Conservation (phyloP, 148 eudicot species). For the Camellia japonica region DNA sequence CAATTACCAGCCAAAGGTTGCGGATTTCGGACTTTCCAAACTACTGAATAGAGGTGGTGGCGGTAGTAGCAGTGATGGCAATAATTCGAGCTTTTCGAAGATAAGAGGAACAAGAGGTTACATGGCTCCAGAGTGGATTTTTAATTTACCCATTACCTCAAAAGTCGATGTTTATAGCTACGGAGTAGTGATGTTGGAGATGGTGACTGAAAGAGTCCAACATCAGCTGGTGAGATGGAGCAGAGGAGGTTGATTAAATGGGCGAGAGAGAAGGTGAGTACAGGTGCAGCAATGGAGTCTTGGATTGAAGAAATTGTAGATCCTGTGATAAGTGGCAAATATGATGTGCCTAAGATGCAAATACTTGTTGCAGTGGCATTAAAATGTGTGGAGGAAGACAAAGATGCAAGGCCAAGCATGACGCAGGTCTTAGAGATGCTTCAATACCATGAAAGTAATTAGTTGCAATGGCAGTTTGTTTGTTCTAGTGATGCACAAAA, state of each 20-base stretch:
- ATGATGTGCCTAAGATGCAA: slow-evolving; percentile 16
- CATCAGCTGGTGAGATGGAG: neutral
- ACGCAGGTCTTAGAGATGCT: slow-evolving; percentile 27
- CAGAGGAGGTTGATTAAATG: slow-evolving; percentile 9
- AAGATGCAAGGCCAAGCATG: slow-evolving; percentile 45
- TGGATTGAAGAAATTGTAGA: slow-evolving; percentile 26
- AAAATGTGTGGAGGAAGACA: slow-evolving; percentile 39
- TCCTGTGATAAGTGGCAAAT: slow-evolving; percentile 18
- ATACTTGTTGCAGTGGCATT: slow-evolving; percentile 27
- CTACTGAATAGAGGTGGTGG: too few relatives aligned
- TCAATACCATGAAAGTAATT: neutral
- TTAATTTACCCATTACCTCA: slow-evolving; percentile 9
- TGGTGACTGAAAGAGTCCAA: slow-evolving; percentile 10
- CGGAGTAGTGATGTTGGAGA: slow-evolving; percentile 15
- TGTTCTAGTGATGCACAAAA: too few relatives aligned
- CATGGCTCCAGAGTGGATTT: neutral
- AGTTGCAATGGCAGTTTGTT: too few relatives aligned
- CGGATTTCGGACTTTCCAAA: too few relatives aligned
- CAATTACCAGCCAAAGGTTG: too few relatives aligned
- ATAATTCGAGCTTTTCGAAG: too few relatives aligned
- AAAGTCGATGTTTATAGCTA: slow-evolving; percentile 24
- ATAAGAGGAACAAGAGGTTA: too few relatives aligned
- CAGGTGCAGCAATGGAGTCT: neutral
- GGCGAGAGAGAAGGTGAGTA: slow-evolving; percentile 24
- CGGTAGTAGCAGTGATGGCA: too few relatives aligned